Base-by-base conservation (phyloP, 176 grass and related monocot species). In the Rhynchospora tenuis region DNA sequence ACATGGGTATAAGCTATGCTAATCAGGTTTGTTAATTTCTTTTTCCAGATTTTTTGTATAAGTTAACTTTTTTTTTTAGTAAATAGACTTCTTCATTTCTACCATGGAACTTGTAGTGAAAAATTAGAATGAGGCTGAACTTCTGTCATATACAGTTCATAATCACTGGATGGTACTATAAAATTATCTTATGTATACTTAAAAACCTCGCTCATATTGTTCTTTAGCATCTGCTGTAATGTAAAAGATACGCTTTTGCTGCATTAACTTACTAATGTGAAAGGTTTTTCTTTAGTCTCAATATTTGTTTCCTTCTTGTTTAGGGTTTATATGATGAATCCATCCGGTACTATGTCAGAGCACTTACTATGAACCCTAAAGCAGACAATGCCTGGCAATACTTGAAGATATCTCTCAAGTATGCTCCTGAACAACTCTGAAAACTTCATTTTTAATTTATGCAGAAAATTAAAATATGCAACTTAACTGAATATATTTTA, bases 1-100 rank as follows among this genome's bases (percentile, higher is more conserved):
- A 99, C 85, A 99, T 99, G 96, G 96, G 96, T 80, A 99, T 99
- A 47, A 95, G 96, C 81, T 99, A 93, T 17, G 96, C 96, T 73
- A 99, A 99, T 89, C 96, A 99, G 96, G 96, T 99, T 82, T 42
- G 64, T 81, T 84, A 22, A 45, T 78, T 83, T 83, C 17, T 78
- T 83, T 83, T 23, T 26, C 31, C 47, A 38, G 38, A 61, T 81
- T 23, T 26, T 26, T 81, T 63, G 45, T 63, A 13, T 46, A 46
- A 45, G 54, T 61, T 63, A 44, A 61, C 47, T 45, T 75, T 1
- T 45, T 75, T 1, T 23, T 54, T 75, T 17, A 29, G 12, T 55
- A 54, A 76, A 9, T 29, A 76, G 24, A 9, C 8, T 76, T 76
- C 12, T 55, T 14, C 48, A 55, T 76, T 26, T 77, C 14, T 31